phyloP scores from a whole-genome alignment of 2,329 filamentous ascomycete genomes.

The Neurospora crassa region DNA sequence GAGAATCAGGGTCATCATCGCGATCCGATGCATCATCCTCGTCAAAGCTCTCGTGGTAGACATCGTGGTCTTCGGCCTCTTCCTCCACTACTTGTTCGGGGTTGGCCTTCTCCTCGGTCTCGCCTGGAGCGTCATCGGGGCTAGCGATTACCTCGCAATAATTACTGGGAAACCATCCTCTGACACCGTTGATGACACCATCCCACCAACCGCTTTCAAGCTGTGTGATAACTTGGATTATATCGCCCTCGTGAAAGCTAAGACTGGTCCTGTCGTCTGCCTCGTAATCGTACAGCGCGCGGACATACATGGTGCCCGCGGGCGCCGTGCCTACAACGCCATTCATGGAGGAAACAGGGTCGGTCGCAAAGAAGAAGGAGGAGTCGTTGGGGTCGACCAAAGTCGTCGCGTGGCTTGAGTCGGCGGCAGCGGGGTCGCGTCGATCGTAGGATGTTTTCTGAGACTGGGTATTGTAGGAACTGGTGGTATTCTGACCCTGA shows the following conservation, averaged over 20 bases:
- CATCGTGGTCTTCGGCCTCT: slow-evolving; percentile 59
- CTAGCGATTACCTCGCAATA: slow-evolving; percentile 84
- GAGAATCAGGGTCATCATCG: slow-evolving; percentile 37
- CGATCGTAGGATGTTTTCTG: slow-evolving; percentile 13
- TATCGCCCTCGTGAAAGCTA: slow-evolving; percentile 92
- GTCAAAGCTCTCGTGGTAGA: slow-evolving; percentile 57
- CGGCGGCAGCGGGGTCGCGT: slow-evolving; percentile 3
- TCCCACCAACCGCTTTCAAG: slow-evolving; percentile 99
- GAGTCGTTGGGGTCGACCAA: slow-evolving; percentile 22
- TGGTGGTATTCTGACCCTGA: slow-evolving; percentile 30
- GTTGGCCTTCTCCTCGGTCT: slow-evolving; percentile 46
- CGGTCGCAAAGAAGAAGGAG: slow-evolving; percentile 15
- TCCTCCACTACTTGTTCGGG: slow-evolving; percentile 47
- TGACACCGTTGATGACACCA: slow-evolving; percentile 90
- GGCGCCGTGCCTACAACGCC: slow-evolving; percentile 50
- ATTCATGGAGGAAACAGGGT: slow-evolving; percentile 40
- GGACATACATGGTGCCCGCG: slow-evolving; percentile 73
- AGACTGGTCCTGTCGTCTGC: slow-evolving; percentile 94
- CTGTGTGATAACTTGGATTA: slow-evolving; percentile 97
- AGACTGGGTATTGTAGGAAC: slow-evolving; percentile 24
- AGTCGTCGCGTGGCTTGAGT: slow-evolving; percentile 23
- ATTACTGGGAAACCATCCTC: slow-evolving; percentile 99
- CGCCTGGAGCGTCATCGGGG: slow-evolving; percentile 53
- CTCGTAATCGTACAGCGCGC: slow-evolving; percentile 95
- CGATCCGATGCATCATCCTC: slow-evolving; percentile 58